A percentile compares a stretch with the other conserved stretches of the same genome.
Evolutionary conservation across 2,329 filamentous ascomycete genomes (phyloP).

Genomic region (Ophiostoma novo-ulmi): DNA sequence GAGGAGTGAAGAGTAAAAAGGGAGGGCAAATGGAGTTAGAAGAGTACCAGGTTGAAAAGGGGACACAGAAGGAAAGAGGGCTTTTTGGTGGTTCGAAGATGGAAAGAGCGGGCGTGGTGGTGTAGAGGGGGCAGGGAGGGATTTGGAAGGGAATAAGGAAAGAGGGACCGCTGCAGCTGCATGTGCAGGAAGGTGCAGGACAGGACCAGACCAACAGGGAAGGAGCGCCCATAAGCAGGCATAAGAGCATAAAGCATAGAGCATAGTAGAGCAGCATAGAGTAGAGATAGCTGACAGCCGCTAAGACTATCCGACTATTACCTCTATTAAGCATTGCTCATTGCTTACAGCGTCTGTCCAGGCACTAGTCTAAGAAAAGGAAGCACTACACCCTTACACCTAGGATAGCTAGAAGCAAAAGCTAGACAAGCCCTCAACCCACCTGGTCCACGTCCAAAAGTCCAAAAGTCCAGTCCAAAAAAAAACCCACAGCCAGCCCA

Average conservation of each 20-base stretch:
- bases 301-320: too few relatives aligned
- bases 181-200: neutral
- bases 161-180: neutral
- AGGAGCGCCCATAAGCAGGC: neutral
- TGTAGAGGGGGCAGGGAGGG: too few relatives aligned
- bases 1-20: neutral
- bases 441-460: neutral
- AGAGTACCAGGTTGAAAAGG: slow-evolving; percentile 30
- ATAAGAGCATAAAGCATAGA: neutral
- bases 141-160: neutral
- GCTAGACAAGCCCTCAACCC: neutral
- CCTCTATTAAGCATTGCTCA: too few relatives aligned
- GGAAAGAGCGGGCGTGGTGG: neutral
- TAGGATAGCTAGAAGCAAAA: neutral
- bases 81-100: neutral
- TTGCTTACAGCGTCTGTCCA: too few relatives aligned
- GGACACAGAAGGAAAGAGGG: slow-evolving; percentile 13
- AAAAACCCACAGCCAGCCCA: neutral
- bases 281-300: too few relatives aligned
- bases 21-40: slow-evolving; percentile 27
- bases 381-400: neutral
- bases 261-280: too few relatives aligned
- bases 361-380: neutral
- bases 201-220: neutral
- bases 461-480: neutral